Evolutionary conservation across 1,139 yeast genomes (phyloP).

Genomic region (Taphrina deformans): DNA sequence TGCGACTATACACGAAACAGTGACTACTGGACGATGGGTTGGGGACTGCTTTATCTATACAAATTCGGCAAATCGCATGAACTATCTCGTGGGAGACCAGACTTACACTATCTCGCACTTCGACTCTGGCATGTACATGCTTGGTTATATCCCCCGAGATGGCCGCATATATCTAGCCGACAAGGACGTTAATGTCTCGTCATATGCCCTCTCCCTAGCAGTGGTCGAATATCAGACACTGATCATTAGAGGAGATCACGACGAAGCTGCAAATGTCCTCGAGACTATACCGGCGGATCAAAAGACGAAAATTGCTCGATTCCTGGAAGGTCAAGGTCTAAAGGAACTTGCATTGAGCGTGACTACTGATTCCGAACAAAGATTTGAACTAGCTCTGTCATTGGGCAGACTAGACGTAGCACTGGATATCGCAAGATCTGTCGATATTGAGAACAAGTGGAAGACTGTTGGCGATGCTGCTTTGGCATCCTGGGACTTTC

Average conservation of each 20-base stretch:
- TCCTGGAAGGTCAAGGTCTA: constrained; percentile 89
- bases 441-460: constrained; percentile 71
- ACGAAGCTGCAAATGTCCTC: constrained; percentile 66
- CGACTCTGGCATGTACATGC: constrained; percentile 79
- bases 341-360: constrained; percentile 77
- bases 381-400: constrained; percentile 74
- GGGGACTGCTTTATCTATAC: constrained; percentile 96
- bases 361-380: constrained; percentile 82
- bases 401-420: constrained; percentile 73
- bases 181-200: constrained; percentile 77
- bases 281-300: constrained; percentile 67
- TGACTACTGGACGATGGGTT: constrained; percentile 89
- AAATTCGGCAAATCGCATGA: constrained; percentile 78
- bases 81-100: constrained; percentile 93
- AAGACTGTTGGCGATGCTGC: constrained; percentile 88
- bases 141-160: constrained; percentile 89
- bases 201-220: constrained; percentile 78
- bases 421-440: constrained; percentile 60
- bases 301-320: constrained; percentile 78
- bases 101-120: constrained; percentile 90
- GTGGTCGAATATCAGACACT: constrained; percentile 94
- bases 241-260: constrained; percentile 89
- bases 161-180: constrained; percentile 87
- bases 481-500: constrained; percentile 71
- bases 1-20: constrained; percentile 75